A percentile compares a stretch with the other conserved stretches of the same genome.
These are phyloP conservation scores for Ascochyta clinopodiicola DNA, from an alignment of 2,329 filamentous ascomycete genomes.

Conservation along the genomic window DNA sequence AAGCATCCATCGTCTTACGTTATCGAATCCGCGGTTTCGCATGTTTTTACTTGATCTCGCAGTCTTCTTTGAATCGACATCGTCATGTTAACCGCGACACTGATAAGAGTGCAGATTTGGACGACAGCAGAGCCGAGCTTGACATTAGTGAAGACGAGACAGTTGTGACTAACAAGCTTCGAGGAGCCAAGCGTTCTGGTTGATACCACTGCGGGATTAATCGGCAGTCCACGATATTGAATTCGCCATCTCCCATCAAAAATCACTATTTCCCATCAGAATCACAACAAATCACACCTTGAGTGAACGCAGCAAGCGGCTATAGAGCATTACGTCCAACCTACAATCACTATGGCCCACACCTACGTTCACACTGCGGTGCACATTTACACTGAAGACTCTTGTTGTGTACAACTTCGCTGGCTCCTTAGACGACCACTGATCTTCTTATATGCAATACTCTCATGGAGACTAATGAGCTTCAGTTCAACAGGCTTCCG, in stretches of 20 bases:
- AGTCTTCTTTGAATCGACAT: background rate
- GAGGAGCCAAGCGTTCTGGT: too few relatives aligned
- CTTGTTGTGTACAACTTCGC: slow-evolving; percentile 37
- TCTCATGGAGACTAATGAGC: background rate
- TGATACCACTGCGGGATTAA: too few relatives aligned
- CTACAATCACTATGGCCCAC: slow-evolving; percentile 46
- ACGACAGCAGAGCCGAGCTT: background rate
- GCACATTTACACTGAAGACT: slow-evolving; percentile 48
- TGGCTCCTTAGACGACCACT: too few relatives aligned
- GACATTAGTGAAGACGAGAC: background rate
- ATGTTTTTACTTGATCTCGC: background rate
- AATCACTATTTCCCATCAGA: slow-evolving; percentile 39
- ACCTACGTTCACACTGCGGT: slow-evolving; percentile 47
- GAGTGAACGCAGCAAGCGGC: slow-evolving; percentile 25
- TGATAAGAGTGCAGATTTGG: background rate
- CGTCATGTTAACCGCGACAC: slow-evolving; percentile 6
- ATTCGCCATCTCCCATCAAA: slow-evolving; percentile 35
- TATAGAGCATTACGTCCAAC: slow-evolving; percentile 52
- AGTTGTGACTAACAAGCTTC: background rate
- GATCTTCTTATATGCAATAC: too few relatives aligned
- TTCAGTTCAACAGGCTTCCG: slow-evolving; percentile 7
- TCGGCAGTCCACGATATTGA: slow-evolving; percentile 21
- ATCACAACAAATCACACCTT: slow-evolving; percentile 58
- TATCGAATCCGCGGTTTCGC: background rate
- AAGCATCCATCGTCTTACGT: slow-evolving; percentile 24